Evolutionary conservation across 2,329 filamentous ascomycete genomes (phyloP), one percentile per base, ranked within the genome.

Genomic region (Remersonia thermophila): DNA sequence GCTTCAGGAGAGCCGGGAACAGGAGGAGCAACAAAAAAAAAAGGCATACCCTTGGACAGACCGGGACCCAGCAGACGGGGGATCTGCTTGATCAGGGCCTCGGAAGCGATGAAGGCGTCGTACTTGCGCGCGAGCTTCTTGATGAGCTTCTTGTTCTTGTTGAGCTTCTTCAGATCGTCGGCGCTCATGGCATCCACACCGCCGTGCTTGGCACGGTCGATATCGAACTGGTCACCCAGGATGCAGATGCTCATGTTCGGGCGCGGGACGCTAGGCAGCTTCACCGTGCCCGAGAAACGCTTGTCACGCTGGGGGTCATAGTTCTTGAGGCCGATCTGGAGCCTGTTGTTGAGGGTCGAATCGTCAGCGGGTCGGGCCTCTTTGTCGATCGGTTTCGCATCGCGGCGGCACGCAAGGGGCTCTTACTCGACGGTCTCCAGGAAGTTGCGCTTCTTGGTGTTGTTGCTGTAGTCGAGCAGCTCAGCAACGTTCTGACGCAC

Each of bases 111-210:
- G 73, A 98, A 98, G 56, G 91, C 91, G 69, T 98, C 91, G 80
- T 98, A 96, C 77, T 98, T 98, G 80, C 87, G 86, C 49, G 91
- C 91, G 53, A 98, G 83, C 83, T 98, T 98, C 86, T 98, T 98
- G 81, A 98, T 95, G 60, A 96, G 81, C 83, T 98, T 98, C 84
- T 98, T 96, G 85, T 98, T 98, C 85, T 98, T 98, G 83, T 98
- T 98, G 55, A 98, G 85, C 83, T 98, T 98, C 84, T 98, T 98
- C 71, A 98, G 72, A 69, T 98, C 91, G 59, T 98, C 91, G 52
- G 84, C 69, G 59, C 84, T 93, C 91, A 96, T 96, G 71, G 89
- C 86, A 63, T 98, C 91, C 55, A 96, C 78, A 65, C 86, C 89
- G 60, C 86, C 83, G 77, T 98, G 91, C 81, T 98, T 98, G 62